Base-by-base conservation (phyloP, 2,329 filamentous ascomycete species). In the Aspergillus terreus region DNA sequence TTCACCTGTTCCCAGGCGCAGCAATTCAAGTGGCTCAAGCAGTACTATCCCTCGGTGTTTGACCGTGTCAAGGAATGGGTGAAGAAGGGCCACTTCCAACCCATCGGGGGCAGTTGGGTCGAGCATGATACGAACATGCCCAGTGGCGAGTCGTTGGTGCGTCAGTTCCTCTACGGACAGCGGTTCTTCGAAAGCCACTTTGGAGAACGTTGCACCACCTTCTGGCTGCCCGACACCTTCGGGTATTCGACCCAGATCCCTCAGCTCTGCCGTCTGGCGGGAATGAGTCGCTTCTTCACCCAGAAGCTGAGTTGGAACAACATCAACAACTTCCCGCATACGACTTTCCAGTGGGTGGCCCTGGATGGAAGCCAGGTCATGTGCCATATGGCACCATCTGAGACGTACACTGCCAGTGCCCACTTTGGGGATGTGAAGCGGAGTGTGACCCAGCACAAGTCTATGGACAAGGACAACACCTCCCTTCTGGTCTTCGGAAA, bases 281-380 rank as follows among this genome's bases (percentile, higher is more conserved):
- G 91, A 17, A 97, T 99, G 94, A 88, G 83, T 52, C 84, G 92
- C 32, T 99, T 99, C 78, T 87, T 99, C 65, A 99, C 94, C 0
- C 94, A 99, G 72, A 99, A 99, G 76, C 79, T 99, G 53, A 97
- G 92, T 77, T 99, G 94, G 94, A 97, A 97, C 77, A 97, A 97
- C 70, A 97, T 97, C 80, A 97, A 97, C 76, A 95, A 88, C 66
- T 99, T 97, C 75, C 94, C 94, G 0, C 94, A 97, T 68, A 97
- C 94, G 5, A 97, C 94, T 0, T 99, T 99, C 79, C 96, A 96
- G 72, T 99, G 94, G 94, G 92, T 99, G 30, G 84, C 91, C 11
- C 82, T 96, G 12, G 94, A 99, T 69, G 92, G 94, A 52, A 95
- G 89, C 65, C 94, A 97, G 67, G 94, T 99, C 59, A 84, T 99